Conservation (phyloP, 495 filamentous ascomycete species). For the Polyplosphaeria fusca region DNA sequence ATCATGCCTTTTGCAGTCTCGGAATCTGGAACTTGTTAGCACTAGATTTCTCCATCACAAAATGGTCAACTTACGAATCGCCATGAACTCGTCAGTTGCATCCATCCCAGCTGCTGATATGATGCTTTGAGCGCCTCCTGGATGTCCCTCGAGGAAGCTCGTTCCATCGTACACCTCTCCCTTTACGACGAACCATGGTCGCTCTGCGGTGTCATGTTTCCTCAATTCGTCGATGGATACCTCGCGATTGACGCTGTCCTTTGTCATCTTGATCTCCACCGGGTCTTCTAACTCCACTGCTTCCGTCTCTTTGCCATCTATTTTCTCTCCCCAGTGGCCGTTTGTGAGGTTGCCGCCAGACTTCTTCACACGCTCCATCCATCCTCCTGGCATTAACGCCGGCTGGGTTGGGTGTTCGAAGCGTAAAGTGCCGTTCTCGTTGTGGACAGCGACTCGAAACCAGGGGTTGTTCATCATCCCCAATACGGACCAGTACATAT, state of each 20-base stretch:
- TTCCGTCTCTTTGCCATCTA: slow-evolving; percentile 55
- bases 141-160: slow-evolving; percentile 77
- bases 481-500: slow-evolving; percentile 96
- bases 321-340: slow-evolving; percentile 80
- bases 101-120: slow-evolving; percentile 79
- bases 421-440: slow-evolving; percentile 61
- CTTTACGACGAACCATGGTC: slow-evolving; percentile 90
- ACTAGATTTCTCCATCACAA: not conserved
- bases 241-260: slow-evolving; percentile 57
- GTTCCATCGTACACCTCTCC: slow-evolving; percentile 93
- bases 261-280: slow-evolving; percentile 79
- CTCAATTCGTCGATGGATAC: slow-evolving; percentile 73
- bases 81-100: slow-evolving; percentile 89
- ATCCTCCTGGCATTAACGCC: slow-evolving; percentile 73
- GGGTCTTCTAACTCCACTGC: slow-evolving; percentile 43
- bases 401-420: slow-evolving; percentile 94
- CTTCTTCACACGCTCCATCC: slow-evolving; percentile 96
- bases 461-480: slow-evolving; percentile 99
- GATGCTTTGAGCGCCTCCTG: slow-evolving; percentile 87
- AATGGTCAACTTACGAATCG: slow-evolving; percentile 69
- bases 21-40: slow-evolving; percentile 56
- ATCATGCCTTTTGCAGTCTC: slow-evolving; percentile 95
- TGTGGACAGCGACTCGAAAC: slow-evolving; percentile 78
- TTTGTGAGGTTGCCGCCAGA: slow-evolving; percentile 77
- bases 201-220: slow-evolving; percentile 60